phyloP scores from a whole-genome alignment of 768 basidiomycete species.

The Trichaptum fuscoviolaceum region DNA sequence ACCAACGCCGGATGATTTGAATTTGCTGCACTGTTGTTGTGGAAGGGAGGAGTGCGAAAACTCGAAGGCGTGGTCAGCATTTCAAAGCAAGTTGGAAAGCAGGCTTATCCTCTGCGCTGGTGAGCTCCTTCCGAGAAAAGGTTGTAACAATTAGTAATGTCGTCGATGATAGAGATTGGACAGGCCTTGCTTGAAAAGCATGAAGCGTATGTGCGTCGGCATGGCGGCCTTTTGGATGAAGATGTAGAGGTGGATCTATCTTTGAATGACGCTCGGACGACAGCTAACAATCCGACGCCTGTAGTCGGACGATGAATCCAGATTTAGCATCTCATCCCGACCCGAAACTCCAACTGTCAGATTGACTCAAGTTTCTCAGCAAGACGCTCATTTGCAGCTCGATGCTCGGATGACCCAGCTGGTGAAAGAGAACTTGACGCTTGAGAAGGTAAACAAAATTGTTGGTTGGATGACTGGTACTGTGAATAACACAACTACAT shows the following conservation, averaged over 20 bases:
- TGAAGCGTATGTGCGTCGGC: constrained; percentile 76
- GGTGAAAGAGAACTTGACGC: constrained; percentile 51
- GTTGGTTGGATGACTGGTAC: background rate
- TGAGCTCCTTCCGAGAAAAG: constrained; percentile 33
- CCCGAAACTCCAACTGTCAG: constrained; percentile 6
- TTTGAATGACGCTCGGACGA: background rate
- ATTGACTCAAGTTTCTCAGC: background rate
- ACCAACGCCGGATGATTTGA: constrained; percentile 65
- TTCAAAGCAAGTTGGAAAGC: constrained; percentile 69
- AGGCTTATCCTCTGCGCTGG: constrained; percentile 82
- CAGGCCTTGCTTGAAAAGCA: constrained; percentile 83
- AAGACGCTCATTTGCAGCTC: constrained; percentile 16
- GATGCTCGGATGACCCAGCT: constrained; percentile 31
- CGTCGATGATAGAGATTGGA: constrained; percentile 63
- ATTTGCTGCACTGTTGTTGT: constrained; percentile 58
- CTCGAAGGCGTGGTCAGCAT: constrained; percentile 52
- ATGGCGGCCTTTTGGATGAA: constrained; percentile 37
- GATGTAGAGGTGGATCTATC: background rate
- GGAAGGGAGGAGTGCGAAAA: constrained; percentile 60
- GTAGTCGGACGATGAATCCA: background rate
- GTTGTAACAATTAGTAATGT: constrained; percentile 5
- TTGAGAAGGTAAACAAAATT: constrained; percentile 49
- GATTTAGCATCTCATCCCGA: background rate
- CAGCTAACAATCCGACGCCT: background rate
- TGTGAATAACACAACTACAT: constrained; percentile 8